Conservation (phyloP, 192 early-diverging fungal species). For the Gonapodya sp. region DNA sequence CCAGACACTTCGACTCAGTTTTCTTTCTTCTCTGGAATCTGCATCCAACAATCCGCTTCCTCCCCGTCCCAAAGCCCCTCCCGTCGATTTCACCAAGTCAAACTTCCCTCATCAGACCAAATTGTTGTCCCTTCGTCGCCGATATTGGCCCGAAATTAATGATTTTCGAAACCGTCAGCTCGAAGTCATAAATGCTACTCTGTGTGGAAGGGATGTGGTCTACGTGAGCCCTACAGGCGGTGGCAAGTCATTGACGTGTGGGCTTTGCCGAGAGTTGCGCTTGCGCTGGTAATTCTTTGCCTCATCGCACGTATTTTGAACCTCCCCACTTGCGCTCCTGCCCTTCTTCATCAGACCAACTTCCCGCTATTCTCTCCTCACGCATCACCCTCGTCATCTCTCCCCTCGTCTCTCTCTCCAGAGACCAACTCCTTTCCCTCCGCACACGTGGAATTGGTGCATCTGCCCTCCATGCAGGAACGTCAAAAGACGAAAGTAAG, state of each 20-base stretch:
- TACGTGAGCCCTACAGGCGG: conserved; percentile 39
- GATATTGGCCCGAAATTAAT: conserved; percentile 19
- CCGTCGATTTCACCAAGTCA: neutral
- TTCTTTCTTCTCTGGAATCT: neutral
- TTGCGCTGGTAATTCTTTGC: too few relatives aligned
- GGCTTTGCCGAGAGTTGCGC: too few relatives aligned
- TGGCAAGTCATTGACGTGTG: conserved; percentile 41
- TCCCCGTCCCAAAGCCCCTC: neutral
- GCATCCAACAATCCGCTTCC: neutral
- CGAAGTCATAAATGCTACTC: conserved; percentile 40
- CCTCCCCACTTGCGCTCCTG: neutral
- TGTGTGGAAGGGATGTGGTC: conserved; percentile 35
- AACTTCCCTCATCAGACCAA: neutral
- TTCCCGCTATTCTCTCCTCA: conserved; percentile 28
- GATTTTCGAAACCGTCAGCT: conserved; percentile 34
- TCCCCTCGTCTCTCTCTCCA: conserved; percentile 40
- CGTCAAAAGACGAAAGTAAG: conserved; percentile 21
- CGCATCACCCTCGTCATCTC: conserved; percentile 40
- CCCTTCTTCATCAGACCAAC: conserved; percentile 20
- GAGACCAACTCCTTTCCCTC: conserved; percentile 40
- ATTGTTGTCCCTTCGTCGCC: neutral
- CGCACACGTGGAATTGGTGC: conserved; percentile 17
- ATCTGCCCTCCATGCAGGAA: conserved; percentile 32
- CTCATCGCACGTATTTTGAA: neutral
- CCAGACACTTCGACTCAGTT: neutral